Base-by-base conservation (phyloP, 306 rosid species). In the Clitoria ternatea region DNA sequence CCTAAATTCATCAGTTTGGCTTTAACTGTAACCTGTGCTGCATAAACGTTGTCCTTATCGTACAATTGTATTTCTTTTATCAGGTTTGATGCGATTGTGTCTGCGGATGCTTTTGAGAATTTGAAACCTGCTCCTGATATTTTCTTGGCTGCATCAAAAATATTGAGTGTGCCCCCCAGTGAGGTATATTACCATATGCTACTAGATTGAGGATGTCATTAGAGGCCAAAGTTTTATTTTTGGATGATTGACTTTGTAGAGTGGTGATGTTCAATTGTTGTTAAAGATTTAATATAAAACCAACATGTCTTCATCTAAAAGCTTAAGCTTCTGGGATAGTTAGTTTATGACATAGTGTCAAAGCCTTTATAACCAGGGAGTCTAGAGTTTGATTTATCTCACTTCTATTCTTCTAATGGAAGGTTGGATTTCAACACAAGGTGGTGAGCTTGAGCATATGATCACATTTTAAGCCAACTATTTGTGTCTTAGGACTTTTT, bases 101-200 rank as follows among this genome's bases (percentile, higher is more conserved):
- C 97, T 74, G 98, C 96, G 61, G 98, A 94, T 83, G 98, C 98
- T 66, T 94, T 94, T 81, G 96, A 94, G 85, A 94, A 89, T 79
- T 78, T 94, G 88, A 94, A 94, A 73, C 98, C 98, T 75, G 92
- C 97, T 80, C 98, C 97, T 47, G 98, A 90, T 79, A 94, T 90
- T 72, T 94, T 94, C 82, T 74, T 94, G 61, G 96, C 98, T 69
- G 98, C 97, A 33, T 85, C 97, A 18, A 84, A 75, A 79, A 85
- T 84, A 71, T 74, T 94, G 88, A 78, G 83, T 79, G 96, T 90
- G 40, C 87, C 83, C 48, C 76, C 87, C 7, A 74, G 80, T 66
- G 96, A 94, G 97, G 98, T 94, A 84, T 24, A n/a, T n/a, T n/a
- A n/a, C n/a, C n/a, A n/a, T n/a, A 27, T 62, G 36, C 54, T 66